Evolutionary conservation across 768 basidiomycete genomes (phyloP).

Genomic region (Mycena latifolia): DNA sequence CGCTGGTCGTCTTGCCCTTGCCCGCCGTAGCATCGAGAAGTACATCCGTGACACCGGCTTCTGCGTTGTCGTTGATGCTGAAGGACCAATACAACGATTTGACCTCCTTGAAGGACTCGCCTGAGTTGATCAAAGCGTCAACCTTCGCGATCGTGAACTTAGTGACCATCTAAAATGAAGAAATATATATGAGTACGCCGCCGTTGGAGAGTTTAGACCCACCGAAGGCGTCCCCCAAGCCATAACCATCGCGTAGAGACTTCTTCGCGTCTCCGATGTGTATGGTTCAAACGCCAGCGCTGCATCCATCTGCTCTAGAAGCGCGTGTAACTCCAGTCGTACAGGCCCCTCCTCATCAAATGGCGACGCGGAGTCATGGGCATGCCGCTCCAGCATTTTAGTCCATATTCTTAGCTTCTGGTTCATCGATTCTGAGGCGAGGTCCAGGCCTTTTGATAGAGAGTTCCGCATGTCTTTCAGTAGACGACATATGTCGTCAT

Average conservation of each 20-base stretch:
- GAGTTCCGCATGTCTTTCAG: constrained; percentile 23
- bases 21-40: constrained; percentile 24
- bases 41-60: constrained; percentile 20
- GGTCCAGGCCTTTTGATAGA: constrained; percentile 20
- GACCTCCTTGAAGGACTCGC: constrained; percentile 14
- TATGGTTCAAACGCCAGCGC: constrained; percentile 22
- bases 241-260: constrained; percentile 16
- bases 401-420: constrained; percentile 17
- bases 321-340: constrained; percentile 15
- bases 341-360: constrained; percentile 22
- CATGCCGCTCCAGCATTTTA: constrained; percentile 17
- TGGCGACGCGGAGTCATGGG: constrained; percentile 2
- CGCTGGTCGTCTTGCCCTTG: constrained; percentile 19
- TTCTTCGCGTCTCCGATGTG: constrained; percentile 13
- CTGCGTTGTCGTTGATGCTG: constrained; percentile 17
- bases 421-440: constrained; percentile 17
- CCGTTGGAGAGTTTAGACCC: constrained; percentile 12
- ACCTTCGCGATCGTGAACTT: constrained; percentile 19
- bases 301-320: constrained; percentile 20
- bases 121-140: constrained; percentile 15
- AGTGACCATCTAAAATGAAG: constrained; percentile 23
- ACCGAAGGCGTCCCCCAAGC: constrained; percentile 24
- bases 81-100: constrained; percentile 16
- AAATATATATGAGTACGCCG: constrained; percentile 11
- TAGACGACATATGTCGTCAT: constrained; percentile 21